phyloP scores from a whole-genome alignment of 345 rosid species.

The Passiflora organensis region DNA sequence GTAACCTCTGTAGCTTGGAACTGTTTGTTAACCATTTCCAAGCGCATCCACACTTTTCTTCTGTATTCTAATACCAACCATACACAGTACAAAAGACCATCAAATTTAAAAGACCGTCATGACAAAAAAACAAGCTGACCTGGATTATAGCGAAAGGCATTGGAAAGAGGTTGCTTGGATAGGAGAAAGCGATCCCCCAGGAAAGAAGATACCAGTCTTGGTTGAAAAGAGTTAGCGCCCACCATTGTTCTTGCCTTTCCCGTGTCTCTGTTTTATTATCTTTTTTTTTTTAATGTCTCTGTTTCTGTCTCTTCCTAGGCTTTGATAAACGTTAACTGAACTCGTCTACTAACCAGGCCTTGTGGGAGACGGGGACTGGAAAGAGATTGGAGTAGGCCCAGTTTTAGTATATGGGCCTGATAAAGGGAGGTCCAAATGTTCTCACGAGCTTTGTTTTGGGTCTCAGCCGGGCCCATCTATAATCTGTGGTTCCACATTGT shows the following conservation, averaged over 20 bases:
- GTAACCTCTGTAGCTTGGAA: neutral
- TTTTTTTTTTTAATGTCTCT: neutral
- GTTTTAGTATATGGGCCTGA: too few relatives aligned
- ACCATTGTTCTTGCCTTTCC: conserved; percentile 34
- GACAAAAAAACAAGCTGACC: conserved; percentile 28
- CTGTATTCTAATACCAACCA: neutral
- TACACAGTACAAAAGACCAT: neutral
- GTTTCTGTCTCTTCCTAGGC: neutral
- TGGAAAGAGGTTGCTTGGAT: conserved; percentile 45
- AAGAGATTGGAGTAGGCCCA: too few relatives aligned
- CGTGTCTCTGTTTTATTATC: neutral
- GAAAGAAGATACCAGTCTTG: conserved; percentile 57
- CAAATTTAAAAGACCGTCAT: neutral
- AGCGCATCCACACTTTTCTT: neutral
- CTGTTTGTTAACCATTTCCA: conserved; percentile 2
- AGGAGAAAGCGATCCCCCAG: conserved; percentile 41
- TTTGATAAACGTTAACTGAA: too few relatives aligned
- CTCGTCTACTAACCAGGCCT: too few relatives aligned
- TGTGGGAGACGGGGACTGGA: too few relatives aligned
- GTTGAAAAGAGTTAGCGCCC: conserved; percentile 52
- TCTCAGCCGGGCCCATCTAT: too few relatives aligned
- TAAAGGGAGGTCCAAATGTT: too few relatives aligned
- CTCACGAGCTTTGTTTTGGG: too few relatives aligned
- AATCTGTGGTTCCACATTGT: too few relatives aligned
- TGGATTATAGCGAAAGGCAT: conserved; percentile 39